Conservation (phyloP, 305 asterid genomes). For the Solanum hybrid region DNA sequence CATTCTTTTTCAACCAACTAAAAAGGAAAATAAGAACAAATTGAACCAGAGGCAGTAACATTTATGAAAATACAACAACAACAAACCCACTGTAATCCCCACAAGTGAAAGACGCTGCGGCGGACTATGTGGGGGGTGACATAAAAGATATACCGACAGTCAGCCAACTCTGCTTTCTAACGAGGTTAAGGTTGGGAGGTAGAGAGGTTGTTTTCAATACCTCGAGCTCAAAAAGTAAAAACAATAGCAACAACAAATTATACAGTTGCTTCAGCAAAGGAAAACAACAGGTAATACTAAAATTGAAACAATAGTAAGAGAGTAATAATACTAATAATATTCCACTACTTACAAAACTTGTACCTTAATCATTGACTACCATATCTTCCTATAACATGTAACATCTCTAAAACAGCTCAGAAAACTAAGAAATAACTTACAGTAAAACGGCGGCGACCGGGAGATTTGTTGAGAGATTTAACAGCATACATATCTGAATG, state of each 20-base stretch:
- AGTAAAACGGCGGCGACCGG: conserved; percentile 30
- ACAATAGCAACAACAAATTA: not conserved
- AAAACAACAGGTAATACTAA: not conserved
- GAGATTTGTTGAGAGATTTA: conserved; percentile 31
- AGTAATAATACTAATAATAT: not conserved
- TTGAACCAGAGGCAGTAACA: not conserved
- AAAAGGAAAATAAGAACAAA: not conserved
- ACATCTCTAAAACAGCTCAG: not conserved
- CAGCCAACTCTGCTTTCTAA: not conserved
- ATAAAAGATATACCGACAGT: not conserved
- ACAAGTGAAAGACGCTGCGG: not conserved
- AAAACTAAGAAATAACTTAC: conserved; percentile 6
- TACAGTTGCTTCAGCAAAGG: not conserved
- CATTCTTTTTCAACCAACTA: not conserved
- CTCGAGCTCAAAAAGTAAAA: not conserved
- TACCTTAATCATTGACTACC: not conserved
- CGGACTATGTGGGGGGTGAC: not conserved
- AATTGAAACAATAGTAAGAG: not conserved
- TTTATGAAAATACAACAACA: not conserved
- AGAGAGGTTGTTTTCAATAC: not conserved
- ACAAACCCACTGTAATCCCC: not conserved
- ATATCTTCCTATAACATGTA: not conserved
- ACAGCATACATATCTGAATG: conserved; percentile 22
- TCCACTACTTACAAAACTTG: not conserved
- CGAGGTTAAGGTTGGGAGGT: not conserved